Evolutionary conservation across 352 stramenopile genomes (phyloP), one percentile per base, ranked within the genome.

Genomic region (Phytophthora pseudosyringae): DNA sequence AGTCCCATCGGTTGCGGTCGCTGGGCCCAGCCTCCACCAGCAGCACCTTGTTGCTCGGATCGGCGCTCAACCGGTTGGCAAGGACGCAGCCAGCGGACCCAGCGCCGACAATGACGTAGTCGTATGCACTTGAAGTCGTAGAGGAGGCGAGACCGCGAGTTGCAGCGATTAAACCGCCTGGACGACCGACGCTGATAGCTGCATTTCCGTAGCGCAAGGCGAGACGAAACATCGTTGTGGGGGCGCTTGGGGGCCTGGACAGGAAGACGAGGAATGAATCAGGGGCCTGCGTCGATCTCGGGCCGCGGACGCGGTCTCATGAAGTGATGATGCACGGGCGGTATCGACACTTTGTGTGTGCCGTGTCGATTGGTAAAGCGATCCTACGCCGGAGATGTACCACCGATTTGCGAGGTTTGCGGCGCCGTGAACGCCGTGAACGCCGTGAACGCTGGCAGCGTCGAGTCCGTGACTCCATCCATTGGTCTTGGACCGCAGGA

Each of bases 71-170:
- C 9, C 85, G 76, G 66, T 94, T 97, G 38, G 93, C 93, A 12
- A 98, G 77, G 46, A 98, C 85, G 63, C 89, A 97, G 38, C 93
- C 93, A 8, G 90, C 91, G 0, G 89, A 94, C 18, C 93, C 93
- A 13, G 71, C 91, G 57, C 93, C 93, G n/a, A 98, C 86, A 54
- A 98, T 87, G 52, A 98, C 83, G 73, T 96, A 98, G 76, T 98
- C 93, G 70, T 80, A 92, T 55, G 86, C 79, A 26, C 63, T 33
- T 3, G 58, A 67, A 3, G 52, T 28, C 1, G 51, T 29, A n/a
- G 65, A 48, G 21, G 67, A 68, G 44, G 71, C 67, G 54, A 83
- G 54, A 9, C 60, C 64, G 51, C 73, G 71, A 6, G 48, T 29
- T 16, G 61, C 21, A 43, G 52, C 18, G 16, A 33, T 38, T 3